phyloP scores from a whole-genome alignment of 352 stramenopile genomes.

The Plasmopara halstedii region DNA sequence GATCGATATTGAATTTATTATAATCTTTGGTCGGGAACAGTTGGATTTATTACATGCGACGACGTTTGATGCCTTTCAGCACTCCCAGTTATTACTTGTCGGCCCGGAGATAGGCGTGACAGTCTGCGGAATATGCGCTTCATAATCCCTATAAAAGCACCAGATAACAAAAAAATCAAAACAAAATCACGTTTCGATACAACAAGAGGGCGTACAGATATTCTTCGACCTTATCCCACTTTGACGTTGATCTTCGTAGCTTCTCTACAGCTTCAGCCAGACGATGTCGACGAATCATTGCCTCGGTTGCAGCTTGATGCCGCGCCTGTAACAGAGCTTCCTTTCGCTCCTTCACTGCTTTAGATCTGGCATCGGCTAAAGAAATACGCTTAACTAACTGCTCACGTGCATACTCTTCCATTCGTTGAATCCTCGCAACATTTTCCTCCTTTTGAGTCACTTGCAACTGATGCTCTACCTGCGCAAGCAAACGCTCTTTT shows the following conservation, averaged over 20 bases:
- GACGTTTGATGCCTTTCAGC: neutral
- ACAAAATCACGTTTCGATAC: neutral
- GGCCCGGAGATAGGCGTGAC: slow-evolving; percentile 3
- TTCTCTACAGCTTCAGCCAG: slow-evolving; percentile 64
- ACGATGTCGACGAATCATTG: slow-evolving; percentile 57
- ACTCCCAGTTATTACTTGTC: slow-evolving; percentile 11
- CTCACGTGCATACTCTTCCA: slow-evolving; percentile 58
- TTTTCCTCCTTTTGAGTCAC: slow-evolving; percentile 58
- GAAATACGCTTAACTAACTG: slow-evolving; percentile 50
- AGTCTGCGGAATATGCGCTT: slow-evolving; percentile 2
- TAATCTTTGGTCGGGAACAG: no score
- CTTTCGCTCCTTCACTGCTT: slow-evolving; percentile 56
- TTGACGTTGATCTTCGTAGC: slow-evolving; percentile 40
- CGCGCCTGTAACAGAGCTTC: slow-evolving; percentile 43
- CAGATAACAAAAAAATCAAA: slow-evolving; percentile 6
- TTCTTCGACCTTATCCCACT: slow-evolving; percentile 78
- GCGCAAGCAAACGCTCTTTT: slow-evolving; percentile 35
- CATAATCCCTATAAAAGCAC: slow-evolving; percentile 10
- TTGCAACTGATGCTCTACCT: slow-evolving; percentile 46
- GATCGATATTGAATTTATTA: no score
- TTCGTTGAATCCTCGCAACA: slow-evolving; percentile 63
- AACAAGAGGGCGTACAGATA: slow-evolving; percentile 39
- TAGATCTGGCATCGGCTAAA: slow-evolving; percentile 50
- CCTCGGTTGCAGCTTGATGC: slow-evolving; percentile 56
- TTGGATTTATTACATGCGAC: no score